Conservation (phyloP, 163 green algal genomes). For the Prototheca wickerhamii region DNA sequence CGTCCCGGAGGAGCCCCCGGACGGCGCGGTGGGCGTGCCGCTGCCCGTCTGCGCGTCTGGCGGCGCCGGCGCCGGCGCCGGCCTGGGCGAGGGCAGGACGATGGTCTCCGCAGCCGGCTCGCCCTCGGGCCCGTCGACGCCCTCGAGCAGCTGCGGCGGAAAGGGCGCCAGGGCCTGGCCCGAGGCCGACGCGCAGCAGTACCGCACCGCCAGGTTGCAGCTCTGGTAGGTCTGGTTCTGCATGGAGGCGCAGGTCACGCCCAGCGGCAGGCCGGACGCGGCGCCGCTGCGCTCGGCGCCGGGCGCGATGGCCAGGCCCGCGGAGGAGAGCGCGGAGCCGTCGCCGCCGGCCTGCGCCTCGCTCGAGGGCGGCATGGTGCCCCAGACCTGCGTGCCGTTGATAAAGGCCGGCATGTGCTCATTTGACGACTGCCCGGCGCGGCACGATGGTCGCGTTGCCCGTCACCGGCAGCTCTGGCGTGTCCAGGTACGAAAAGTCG, state of each 20-base stretch:
- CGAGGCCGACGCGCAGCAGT: slow-evolving; percentile 10
- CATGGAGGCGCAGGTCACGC: slow-evolving; percentile 5
- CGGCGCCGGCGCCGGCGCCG: too few species aligned
- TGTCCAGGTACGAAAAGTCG: slow-evolving; percentile 42
- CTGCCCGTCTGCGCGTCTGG: background rate
- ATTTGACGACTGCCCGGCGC: slow-evolving; percentile 29
- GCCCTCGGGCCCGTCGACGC: background rate
- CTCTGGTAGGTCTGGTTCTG: background rate
- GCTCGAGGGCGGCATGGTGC: slow-evolving; percentile 7
- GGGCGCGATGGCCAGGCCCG: background rate
- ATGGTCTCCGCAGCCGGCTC: background rate
- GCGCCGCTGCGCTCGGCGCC: background rate
- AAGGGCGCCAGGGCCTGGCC: background rate
- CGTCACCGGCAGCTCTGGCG: slow-evolving; percentile 8
- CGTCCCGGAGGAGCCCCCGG: background rate
- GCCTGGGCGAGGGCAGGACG: background rate
- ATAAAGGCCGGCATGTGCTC: slow-evolving; percentile 32
- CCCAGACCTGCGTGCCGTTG: slow-evolving; percentile 32
- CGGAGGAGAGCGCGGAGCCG: background rate
- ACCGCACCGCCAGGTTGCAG: slow-evolving; percentile 8
- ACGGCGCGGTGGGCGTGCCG: too few species aligned
- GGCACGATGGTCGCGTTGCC: slow-evolving; percentile 31
- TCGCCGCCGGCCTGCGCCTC: background rate
- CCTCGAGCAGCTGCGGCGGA: background rate
- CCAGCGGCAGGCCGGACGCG: slow-evolving; percentile 3